A percentile compares a stretch with the other conserved stretches of the same genome.
Conservation (phyloP, 2,329 filamentous ascomycete species). For the Parasarocladium wereldwijsianum region DNA sequence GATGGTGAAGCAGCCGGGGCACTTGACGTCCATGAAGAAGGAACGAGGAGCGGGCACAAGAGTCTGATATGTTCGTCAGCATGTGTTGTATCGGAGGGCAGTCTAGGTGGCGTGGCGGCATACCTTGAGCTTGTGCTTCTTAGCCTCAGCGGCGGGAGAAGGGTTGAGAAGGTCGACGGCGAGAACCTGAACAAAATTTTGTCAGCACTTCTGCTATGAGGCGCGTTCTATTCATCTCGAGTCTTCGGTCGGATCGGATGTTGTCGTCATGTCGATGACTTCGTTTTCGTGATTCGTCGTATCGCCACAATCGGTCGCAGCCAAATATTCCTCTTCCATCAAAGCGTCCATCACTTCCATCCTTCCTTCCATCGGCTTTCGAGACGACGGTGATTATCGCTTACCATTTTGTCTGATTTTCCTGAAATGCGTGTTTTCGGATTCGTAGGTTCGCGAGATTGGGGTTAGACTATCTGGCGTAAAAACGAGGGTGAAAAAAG, state of each 20-base stretch:
- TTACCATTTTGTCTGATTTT: slow-evolving; percentile 57
- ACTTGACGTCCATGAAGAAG: slow-evolving; percentile 99
- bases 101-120: slow-evolving; percentile 13
- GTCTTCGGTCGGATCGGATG: neutral
- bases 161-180: slow-evolving; percentile 99
- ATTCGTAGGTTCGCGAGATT: slow-evolving; percentile 36
- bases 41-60: slow-evolving; percentile 93
- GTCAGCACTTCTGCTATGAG: slow-evolving; percentile 32
- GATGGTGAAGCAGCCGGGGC: slow-evolving; percentile 99
- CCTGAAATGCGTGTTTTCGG: slow-evolving; percentile 29
- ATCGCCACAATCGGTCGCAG: slow-evolving; percentile 4
- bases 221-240: neutral
- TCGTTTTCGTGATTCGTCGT: neutral
- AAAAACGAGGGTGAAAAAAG: no score
- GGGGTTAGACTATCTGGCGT: no score
- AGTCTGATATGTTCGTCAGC: slow-evolving; percentile 36
- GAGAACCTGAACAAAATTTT: slow-evolving; percentile 63
- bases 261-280: neutral
- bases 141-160: slow-evolving; percentile 89
- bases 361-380: slow-evolving; percentile 7
- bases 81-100: slow-evolving; percentile 7
- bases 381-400: slow-evolving; percentile 17
- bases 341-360: neutral
- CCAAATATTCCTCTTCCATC: slow-evolving; percentile 9
- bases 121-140: slow-evolving; percentile 99